A percentile compares a stretch with the other conserved stretches of the same genome.
Conservation (phyloP, 202 grass and related monocot genomes). For the Eragrostis tef region DNA sequence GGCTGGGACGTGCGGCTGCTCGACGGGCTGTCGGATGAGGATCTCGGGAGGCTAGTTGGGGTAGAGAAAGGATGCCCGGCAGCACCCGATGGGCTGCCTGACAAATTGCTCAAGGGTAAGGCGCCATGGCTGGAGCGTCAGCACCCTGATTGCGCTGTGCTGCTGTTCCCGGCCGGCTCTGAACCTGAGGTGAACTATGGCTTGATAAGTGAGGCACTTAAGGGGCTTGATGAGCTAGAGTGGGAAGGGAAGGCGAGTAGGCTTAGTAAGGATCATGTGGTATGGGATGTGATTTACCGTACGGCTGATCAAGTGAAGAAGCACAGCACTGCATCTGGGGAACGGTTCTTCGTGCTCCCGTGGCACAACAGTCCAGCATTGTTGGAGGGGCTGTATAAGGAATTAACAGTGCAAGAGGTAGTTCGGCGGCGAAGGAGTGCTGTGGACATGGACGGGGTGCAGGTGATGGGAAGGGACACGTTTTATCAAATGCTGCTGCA, state of each 20-base stretch:
- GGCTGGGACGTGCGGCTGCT: conserved; percentile 78
- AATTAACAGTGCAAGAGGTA: conserved; percentile 63
- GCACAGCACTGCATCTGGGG: conserved; percentile 39
- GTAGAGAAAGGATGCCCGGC: conserved; percentile 49
- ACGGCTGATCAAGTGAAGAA: conserved; percentile 82
- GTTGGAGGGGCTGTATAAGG: conserved; percentile 61
- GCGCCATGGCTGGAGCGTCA: conserved; percentile 72
- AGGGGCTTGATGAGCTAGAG: conserved; percentile 47
- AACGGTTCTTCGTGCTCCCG: conserved; percentile 57
- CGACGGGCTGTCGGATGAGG: conserved; percentile 66
- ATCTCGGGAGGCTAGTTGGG: conserved; percentile 64
- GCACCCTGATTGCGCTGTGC: conserved; percentile 70
- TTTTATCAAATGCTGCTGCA: conserved; percentile 91
- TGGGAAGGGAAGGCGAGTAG: conserved; percentile 67
- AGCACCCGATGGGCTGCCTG: conserved; percentile 29
- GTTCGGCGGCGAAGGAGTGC: conserved; percentile 65
- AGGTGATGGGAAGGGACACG: conserved; percentile 62
- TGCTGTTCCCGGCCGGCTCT: conserved; percentile 65
- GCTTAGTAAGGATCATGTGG: conserved; percentile 86
- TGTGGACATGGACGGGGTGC: conserved; percentile 75
- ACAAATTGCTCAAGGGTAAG: conserved; percentile 44
- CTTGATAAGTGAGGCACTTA: conserved; percentile 46
- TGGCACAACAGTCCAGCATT: conserved; percentile 52
- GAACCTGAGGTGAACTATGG: conserved; percentile 61
- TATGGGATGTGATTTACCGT: conserved; percentile 80